phyloP scores from a whole-genome alignment of 768 basidiomycete genomes.

The Russula brevipes region DNA sequence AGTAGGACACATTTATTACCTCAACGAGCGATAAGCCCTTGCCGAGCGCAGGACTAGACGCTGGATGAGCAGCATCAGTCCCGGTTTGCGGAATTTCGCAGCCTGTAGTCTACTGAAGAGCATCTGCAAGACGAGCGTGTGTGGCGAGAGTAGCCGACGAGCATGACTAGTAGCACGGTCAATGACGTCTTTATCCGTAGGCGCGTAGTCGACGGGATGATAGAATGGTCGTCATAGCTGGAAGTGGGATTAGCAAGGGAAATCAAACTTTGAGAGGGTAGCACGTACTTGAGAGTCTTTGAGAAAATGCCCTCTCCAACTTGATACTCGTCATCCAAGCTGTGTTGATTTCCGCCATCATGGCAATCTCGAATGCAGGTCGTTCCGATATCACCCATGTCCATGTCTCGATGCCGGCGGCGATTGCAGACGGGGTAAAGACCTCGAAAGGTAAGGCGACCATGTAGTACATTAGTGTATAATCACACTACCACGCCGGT shows the following conservation, averaged over 20 bases:
- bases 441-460: constrained; percentile 86
- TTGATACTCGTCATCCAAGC: constrained; percentile 85
- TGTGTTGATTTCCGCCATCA: constrained; percentile 81
- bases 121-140: constrained; percentile 80
- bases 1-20: constrained; percentile 41
- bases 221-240: constrained; percentile 85
- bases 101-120: constrained; percentile 90
- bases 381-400: constrained; percentile 91
- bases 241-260: constrained; percentile 12
- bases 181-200: constrained; percentile 81
- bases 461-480: constrained; percentile 79
- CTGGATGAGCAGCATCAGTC: constrained; percentile 81
- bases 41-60: constrained; percentile 81
- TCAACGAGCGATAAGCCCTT: constrained; percentile 61
- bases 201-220: constrained; percentile 79
- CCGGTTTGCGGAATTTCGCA: constrained; percentile 79
- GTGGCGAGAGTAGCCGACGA: constrained; percentile 72
- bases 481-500: constrained; percentile 56
- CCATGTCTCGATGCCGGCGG: constrained; percentile 91
- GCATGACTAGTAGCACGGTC: constrained; percentile 68
- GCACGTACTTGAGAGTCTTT: constrained; percentile 63
- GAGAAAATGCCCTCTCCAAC: constrained; percentile 82
- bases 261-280: neutral
- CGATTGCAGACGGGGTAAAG: constrained; percentile 79
- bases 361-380: constrained; percentile 70